Conservation (phyloP, 2,329 filamentous ascomycete species). For the Aspergillus puulaauensis region DNA sequence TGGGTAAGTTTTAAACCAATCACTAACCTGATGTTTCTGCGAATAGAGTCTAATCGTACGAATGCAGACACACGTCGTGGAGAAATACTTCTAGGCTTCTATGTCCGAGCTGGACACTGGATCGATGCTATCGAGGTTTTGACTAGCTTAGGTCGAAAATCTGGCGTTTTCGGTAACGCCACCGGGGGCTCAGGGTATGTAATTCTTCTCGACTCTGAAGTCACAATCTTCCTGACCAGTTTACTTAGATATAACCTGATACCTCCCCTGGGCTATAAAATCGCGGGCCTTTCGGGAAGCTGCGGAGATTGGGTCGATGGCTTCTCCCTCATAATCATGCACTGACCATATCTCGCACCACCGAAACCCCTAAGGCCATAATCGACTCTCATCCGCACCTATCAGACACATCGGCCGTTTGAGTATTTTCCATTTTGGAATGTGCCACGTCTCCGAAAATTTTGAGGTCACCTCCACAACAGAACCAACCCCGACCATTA, state of each 20-base stretch:
- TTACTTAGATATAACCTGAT: conserved; percentile 74
- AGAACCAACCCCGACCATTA: too few species aligned
- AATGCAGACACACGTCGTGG: conserved; percentile 72
- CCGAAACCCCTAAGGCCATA: neutral
- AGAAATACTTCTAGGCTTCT: conserved; percentile 85
- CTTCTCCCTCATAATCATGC: conserved; percentile 76
- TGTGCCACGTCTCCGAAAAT: neutral
- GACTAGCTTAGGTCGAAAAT: conserved; percentile 84
- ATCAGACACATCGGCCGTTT: neutral
- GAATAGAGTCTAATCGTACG: conserved; percentile 18
- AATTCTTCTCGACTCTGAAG: neutral
- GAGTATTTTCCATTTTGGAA: neutral
- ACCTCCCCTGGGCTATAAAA: conserved; percentile 81
- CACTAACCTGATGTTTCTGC: neutral
- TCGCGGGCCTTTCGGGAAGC: conserved; percentile 84
- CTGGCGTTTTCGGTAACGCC: conserved; percentile 78
- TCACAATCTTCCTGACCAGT: conserved; percentile 9
- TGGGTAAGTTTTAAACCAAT: conserved; percentile 57
- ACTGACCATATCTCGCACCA: conserved; percentile 45
- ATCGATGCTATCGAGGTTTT: conserved; percentile 88
- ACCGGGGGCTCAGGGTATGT: conserved; percentile 79
- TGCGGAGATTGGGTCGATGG: conserved; percentile 80
- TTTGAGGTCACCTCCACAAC: neutral
- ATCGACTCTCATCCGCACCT: neutral
- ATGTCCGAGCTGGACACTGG: conserved; percentile 73